Conservation (phyloP, 2,329 filamentous ascomycete species). For the Colletotrichum echinochloae region DNA sequence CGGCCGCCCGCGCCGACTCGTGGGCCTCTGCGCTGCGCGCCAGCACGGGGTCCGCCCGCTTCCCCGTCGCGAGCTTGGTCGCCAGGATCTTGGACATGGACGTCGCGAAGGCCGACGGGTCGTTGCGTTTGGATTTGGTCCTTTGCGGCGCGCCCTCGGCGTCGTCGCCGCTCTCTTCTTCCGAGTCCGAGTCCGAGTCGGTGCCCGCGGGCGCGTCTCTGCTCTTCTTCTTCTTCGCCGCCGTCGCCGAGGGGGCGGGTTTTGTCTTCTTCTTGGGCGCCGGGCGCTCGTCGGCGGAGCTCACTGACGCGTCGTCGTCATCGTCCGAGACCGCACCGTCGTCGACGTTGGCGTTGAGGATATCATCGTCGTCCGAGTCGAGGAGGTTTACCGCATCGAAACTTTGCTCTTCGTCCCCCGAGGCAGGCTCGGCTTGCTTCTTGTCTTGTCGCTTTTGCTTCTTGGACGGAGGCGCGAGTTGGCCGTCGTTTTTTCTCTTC, state of each 20-base stretch:
- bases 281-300: constrained; percentile 51
- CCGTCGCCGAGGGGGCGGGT: constrained; percentile 29
- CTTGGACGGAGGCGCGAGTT: constrained; percentile 59
- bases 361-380: constrained; percentile 68
- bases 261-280: constrained; percentile 46
- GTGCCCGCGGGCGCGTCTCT: constrained; percentile 40
- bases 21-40: constrained; percentile 82
- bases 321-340: constrained; percentile 58
- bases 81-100: constrained; percentile 93
- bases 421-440: constrained; percentile 66
- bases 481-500: constrained; percentile 51
- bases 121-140: constrained; percentile 84
- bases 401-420: constrained; percentile 55
- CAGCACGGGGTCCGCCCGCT: constrained; percentile 90
- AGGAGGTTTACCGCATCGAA: constrained; percentile 66
- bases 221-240: constrained; percentile 42
- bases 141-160: constrained; percentile 53
- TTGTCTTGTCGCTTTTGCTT: constrained; percentile 59
- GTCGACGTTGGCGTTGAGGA: constrained; percentile 65
- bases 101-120: constrained; percentile 89
- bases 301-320: constrained; percentile 52
- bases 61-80: constrained; percentile 85
- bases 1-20: constrained; percentile 76
- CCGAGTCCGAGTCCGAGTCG: constrained; percentile 49
- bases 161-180: constrained; percentile 45